These are phyloP conservation scores for Hortaea sp. DNA, from an alignment of 2,329 filamentous ascomycete species.

Conservation along the genomic window DNA sequence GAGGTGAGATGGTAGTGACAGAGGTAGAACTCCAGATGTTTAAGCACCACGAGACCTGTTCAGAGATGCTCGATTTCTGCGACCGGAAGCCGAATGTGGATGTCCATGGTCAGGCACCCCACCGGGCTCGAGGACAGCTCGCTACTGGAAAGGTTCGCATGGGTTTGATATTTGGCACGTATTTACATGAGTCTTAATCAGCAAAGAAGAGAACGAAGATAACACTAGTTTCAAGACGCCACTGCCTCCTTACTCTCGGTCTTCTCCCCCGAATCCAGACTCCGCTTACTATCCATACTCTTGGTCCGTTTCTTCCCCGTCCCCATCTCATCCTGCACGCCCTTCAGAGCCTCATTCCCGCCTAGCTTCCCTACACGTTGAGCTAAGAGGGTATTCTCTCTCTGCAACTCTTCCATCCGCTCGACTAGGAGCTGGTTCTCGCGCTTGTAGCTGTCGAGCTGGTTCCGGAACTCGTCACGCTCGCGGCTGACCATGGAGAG, in stretches of 20 bases:
- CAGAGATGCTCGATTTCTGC: too few species aligned
- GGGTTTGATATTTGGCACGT: too few species aligned
- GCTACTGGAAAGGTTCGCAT: too few species aligned
- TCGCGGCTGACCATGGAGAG: slow-evolving; percentile 39
- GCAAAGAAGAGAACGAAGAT: too few species aligned
- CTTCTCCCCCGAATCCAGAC: not conserved
- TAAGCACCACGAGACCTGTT: too few species aligned
- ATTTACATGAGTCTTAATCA: too few species aligned
- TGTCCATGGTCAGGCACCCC: too few species aligned
- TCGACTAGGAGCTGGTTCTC: slow-evolving; percentile 42
- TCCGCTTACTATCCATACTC: slow-evolving; percentile 16
- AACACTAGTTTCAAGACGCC: not conserved
- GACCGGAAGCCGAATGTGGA: too few species aligned
- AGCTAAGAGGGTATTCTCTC: slow-evolving; percentile 46
- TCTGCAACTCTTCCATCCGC: slow-evolving; percentile 46
- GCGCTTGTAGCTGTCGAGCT: slow-evolving; percentile 36
- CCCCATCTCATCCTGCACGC: slow-evolving; percentile 4
- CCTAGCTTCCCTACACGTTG: slow-evolving; percentile 28
- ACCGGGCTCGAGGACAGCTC: too few species aligned
- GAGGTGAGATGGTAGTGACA: too few species aligned
- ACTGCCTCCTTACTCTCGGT: not conserved
- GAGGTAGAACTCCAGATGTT: too few species aligned
- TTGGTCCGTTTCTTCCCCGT: not conserved
- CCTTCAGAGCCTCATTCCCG: slow-evolving; percentile 4
- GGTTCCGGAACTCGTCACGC: slow-evolving; percentile 34